phyloP scores from a whole-genome alignment of 345 rosid species.

The Dipteronia dyeriana region DNA sequence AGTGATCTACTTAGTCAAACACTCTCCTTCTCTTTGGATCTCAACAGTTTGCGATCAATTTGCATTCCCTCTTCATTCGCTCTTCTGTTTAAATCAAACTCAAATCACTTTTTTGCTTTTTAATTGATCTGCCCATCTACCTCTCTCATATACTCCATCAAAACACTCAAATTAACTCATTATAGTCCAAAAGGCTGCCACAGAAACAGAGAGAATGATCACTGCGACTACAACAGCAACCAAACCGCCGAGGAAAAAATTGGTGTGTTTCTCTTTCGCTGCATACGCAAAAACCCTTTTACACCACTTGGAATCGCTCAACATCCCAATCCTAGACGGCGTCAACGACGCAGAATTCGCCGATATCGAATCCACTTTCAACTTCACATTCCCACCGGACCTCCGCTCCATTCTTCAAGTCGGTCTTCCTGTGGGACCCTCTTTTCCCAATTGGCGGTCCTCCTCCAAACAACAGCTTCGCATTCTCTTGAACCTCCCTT shows the following conservation, averaged over 20 bases:
- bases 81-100: background rate
- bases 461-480: slow-evolving; percentile 63
- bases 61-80: background rate
- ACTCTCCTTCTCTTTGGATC: background rate
- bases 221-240: background rate
- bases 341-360: slow-evolving; percentile 64
- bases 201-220: slow-evolving; percentile 4
- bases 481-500: slow-evolving; percentile 52
- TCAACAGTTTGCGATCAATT: background rate
- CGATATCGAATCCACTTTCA: slow-evolving; percentile 53
- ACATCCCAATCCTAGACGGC: slow-evolving; percentile 58
- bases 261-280: slow-evolving; percentile 63
- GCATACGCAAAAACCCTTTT: slow-evolving; percentile 66
- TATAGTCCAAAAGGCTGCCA: slow-evolving; percentile 20
- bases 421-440: slow-evolving; percentile 72
- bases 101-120: background rate
- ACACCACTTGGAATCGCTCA: slow-evolving; percentile 46
- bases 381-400: slow-evolving; percentile 80
- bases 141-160: background rate
- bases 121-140: background rate
- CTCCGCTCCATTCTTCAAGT: slow-evolving; percentile 77
- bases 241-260: slow-evolving; percentile 31
- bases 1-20: slow-evolving; percentile 13
- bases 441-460: slow-evolving; percentile 83
- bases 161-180: background rate